Conservation (phyloP, 306 rosid species). For the Cicer chorassanicum region DNA sequence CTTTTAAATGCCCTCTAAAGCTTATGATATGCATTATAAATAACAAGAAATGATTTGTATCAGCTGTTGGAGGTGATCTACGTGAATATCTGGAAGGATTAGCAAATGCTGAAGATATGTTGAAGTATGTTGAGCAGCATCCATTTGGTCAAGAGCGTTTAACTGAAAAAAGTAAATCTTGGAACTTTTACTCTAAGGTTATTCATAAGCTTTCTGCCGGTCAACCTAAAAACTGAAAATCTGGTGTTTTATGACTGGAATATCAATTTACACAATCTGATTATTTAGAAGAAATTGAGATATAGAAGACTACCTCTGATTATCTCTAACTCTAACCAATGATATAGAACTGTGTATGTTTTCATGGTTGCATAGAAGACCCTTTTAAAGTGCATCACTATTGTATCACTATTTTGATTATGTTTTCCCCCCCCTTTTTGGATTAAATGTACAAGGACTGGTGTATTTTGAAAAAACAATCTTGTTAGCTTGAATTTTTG, state of each 20-base stretch:
- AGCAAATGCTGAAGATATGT: slow-evolving; percentile 59
- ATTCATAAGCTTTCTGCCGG: slow-evolving; percentile 39
- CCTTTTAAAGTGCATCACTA: neutral
- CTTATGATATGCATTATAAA: neutral
- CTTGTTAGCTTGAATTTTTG: neutral
- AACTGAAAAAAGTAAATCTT: slow-evolving; percentile 51
- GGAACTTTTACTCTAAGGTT: slow-evolving; percentile 68
- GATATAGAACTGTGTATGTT: neutral
- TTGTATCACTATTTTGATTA: neutral
- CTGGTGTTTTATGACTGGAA: neutral
- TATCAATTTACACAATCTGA: neutral
- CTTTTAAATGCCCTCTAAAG: slow-evolving; percentile 18
- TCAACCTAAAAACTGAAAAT: slow-evolving; percentile 3
- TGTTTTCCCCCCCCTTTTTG: neutral
- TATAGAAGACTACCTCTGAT: neutral
- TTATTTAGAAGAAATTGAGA: neutral
- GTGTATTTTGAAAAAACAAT: neutral
- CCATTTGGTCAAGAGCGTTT: slow-evolving; percentile 72
- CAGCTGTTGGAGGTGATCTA: slow-evolving; percentile 68
- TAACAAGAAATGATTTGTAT: slow-evolving; percentile 27
- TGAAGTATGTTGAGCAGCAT: slow-evolving; percentile 55
- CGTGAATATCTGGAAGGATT: slow-evolving; percentile 60
- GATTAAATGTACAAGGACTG: neutral
- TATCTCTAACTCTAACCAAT: neutral
- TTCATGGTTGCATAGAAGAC: neutral